These are phyloP conservation scores for Globisporangium rhizosaccharum DNA, from an alignment of 352 stramenopile genomes.

Conservation along the genomic window DNA sequence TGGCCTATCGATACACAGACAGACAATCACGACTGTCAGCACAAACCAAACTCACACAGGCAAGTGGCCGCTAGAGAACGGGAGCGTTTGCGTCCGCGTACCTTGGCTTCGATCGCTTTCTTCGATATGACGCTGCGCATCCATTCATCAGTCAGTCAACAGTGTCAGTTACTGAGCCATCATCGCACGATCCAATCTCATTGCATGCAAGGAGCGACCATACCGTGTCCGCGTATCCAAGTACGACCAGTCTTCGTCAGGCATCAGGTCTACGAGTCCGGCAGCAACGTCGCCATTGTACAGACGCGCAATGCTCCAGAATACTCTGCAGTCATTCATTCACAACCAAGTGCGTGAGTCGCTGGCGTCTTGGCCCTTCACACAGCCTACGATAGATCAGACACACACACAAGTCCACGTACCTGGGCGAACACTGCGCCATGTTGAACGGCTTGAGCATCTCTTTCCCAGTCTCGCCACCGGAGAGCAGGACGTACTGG, in stretches of 20 bases:
- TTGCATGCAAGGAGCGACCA: background rate
- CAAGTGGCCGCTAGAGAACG: background rate
- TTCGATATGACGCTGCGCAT: constrained; percentile 51
- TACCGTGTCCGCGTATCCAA: constrained; percentile 69
- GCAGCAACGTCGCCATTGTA: constrained; percentile 68
- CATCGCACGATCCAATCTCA: background rate
- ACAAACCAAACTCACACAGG: background rate
- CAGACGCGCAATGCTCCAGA: constrained; percentile 80
- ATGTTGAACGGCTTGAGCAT: constrained; percentile 91
- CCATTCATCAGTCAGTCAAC: background rate
- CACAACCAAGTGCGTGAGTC: background rate
- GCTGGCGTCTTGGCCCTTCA: background rate
- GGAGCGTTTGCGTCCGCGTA: constrained; percentile 10
- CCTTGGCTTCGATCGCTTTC: constrained; percentile 77
- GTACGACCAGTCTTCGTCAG: constrained; percentile 82
- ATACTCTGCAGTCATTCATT: constrained; percentile 37
- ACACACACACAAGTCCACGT: background rate
- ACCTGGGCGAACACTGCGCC: constrained; percentile 76
- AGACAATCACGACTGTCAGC: background rate
- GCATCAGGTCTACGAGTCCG: constrained; percentile 59
- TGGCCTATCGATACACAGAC: constrained; percentile 25
- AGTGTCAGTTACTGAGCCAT: background rate
- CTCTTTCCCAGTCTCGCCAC: constrained; percentile 69
- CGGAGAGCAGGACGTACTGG: constrained; percentile 81
- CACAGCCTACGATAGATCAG: background rate